Conservation (phyloP, 2,329 filamentous ascomycete species). For the Aspergillus cejpii region DNA sequence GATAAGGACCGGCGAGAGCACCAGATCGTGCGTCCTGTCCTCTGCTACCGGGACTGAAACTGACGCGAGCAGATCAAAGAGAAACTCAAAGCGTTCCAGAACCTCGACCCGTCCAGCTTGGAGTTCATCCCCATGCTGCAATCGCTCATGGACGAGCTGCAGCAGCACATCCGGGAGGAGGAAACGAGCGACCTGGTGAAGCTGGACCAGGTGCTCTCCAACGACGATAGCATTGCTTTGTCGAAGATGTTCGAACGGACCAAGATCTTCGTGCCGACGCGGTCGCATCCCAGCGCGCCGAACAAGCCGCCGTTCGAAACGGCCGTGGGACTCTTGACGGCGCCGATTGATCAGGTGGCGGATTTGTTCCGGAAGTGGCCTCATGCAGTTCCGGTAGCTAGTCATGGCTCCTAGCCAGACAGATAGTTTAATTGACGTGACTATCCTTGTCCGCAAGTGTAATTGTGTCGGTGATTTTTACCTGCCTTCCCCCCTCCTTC, state of each 20-base stretch:
- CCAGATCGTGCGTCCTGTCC: slow-evolving; percentile 30
- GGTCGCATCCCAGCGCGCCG: slow-evolving; percentile 46
- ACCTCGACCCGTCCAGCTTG: slow-evolving; percentile 32
- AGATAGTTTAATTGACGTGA: too few relatives aligned
- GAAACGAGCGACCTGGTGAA: slow-evolving; percentile 44
- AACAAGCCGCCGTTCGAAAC: slow-evolving; percentile 52
- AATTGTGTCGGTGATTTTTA: not conserved
- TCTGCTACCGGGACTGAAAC: not conserved
- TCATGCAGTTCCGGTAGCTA: too few relatives aligned
- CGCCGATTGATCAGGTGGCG: slow-evolving; percentile 49
- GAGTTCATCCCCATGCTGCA: slow-evolving; percentile 40
- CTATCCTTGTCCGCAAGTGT: not conserved
- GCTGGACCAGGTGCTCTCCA: slow-evolving; percentile 39
- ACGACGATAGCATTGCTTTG: slow-evolving; percentile 29
- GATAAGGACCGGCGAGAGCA: slow-evolving; percentile 46
- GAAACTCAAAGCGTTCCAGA: slow-evolving; percentile 44
- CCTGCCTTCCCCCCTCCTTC: not conserved
- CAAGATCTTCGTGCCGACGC: slow-evolving; percentile 47
- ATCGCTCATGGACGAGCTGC: slow-evolving; percentile 37
- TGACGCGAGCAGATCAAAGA: slow-evolving; percentile 42
- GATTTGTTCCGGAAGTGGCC: slow-evolving; percentile 53
- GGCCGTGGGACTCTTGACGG: slow-evolving; percentile 47
- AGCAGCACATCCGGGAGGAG: slow-evolving; percentile 47
- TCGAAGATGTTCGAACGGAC: slow-evolving; percentile 44
- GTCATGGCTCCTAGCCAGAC: too few relatives aligned